phyloP scores from a whole-genome alignment of 768 basidiomycete species.

The Thelephora aurantiotincta region DNA sequence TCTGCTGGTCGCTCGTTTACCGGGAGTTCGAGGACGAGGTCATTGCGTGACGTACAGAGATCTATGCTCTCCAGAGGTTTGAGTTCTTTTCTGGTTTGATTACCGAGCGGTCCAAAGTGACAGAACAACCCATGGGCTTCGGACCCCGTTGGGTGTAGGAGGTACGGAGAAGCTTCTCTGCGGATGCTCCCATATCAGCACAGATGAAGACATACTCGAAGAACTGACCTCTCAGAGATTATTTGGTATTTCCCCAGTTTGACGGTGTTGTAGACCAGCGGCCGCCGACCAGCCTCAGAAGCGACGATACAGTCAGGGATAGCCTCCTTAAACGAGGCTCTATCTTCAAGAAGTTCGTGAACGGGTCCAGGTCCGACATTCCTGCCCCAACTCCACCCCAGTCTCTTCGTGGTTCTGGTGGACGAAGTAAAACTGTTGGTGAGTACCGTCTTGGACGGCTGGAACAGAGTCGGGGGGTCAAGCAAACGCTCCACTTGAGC shows the following conservation, averaged over 20 bases:
- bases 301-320: conserved; percentile 12
- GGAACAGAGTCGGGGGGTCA: conserved; percentile 35
- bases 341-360: conserved; percentile 70
- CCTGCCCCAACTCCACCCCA: conserved; percentile 58
- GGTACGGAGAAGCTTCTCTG: conserved; percentile 43
- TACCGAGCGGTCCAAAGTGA: conserved; percentile 47
- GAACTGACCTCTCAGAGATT: conserved; percentile 11
- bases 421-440: conserved; percentile 46
- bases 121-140: conserved; percentile 39
- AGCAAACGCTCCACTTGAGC: conserved; percentile 46
- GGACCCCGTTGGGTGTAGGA: conserved; percentile 34
- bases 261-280: conserved; percentile 39
- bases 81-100: conserved; percentile 35
- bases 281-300: conserved; percentile 38
- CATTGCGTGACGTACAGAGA: conserved; percentile 33
- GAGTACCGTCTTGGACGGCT: conserved; percentile 21
- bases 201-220: conserved; percentile 27
- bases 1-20: conserved; percentile 29
- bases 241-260: background rate
- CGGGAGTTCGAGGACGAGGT: background rate
- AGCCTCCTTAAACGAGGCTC: conserved; percentile 66
- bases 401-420: conserved; percentile 32
- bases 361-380: conserved; percentile 65
- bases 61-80: conserved; percentile 40
- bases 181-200: background rate